Conservation (phyloP, 495 filamentous ascomycete genomes). For the Hypomontagnella submonticulosa region DNA sequence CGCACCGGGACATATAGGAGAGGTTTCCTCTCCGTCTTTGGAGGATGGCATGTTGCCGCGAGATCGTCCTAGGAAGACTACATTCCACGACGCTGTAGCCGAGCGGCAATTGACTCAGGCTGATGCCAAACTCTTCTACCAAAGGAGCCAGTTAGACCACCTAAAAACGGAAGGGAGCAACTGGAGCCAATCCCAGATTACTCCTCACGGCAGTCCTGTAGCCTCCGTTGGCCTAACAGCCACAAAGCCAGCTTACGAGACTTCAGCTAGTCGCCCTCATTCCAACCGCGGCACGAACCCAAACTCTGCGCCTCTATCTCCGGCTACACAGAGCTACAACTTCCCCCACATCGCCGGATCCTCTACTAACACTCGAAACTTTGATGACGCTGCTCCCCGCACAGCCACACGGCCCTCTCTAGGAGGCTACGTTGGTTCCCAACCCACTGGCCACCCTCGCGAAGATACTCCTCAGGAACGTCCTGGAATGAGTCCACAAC, state of each 20-base stretch:
- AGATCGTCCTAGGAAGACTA: conserved; percentile 80
- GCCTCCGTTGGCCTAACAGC: conserved; percentile 31
- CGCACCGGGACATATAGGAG: conserved; percentile 10
- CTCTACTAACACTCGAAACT: conserved; percentile 27
- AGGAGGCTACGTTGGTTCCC: conserved; percentile 34
- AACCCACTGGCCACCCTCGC: conserved; percentile 19
- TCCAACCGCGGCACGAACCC: conserved; percentile 18
- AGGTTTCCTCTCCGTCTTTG: conserved; percentile 32
- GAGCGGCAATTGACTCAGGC: conserved; percentile 91
- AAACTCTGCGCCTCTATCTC: conserved; percentile 27
- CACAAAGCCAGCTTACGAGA: conserved; percentile 24
- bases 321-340: conserved; percentile 42
- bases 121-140: conserved; percentile 95
- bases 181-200: conserved; percentile 59
- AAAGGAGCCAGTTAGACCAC: conserved; percentile 78
- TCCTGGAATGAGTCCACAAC: conserved; percentile 30
- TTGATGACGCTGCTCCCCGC: conserved; percentile 47
- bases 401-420: conserved; percentile 47
- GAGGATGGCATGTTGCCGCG: conserved; percentile 73
- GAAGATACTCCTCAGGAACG: conserved; percentile 38
- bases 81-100: conserved; percentile 85
- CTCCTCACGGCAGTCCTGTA: conserved; percentile 63
- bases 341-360: conserved; percentile 46
- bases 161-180: conserved; percentile 57
- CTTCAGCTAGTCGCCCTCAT: conserved; percentile 21